These are phyloP conservation scores for Claviceps pusilla DNA, from an alignment of 2,329 filamentous ascomycete species.

Conservation along the genomic window DNA sequence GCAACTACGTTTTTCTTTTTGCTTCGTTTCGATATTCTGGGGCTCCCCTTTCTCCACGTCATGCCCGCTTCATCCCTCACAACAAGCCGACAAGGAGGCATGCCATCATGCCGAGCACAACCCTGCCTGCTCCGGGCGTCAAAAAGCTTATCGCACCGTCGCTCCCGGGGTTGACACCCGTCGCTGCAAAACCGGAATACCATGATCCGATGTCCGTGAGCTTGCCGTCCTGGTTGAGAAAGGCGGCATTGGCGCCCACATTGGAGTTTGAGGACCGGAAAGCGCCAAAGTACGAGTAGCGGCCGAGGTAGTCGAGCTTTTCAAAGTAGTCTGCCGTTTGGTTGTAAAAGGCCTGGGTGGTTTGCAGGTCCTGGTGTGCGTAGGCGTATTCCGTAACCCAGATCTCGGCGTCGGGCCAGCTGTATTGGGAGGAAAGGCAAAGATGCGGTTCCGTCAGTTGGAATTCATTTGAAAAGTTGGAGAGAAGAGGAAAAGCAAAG, in stretches of 20 bases:
- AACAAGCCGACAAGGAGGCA: slow-evolving; percentile 2
- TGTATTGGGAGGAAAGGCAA: slow-evolving; percentile 16
- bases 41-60: background rate
- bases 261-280: slow-evolving; percentile 58
- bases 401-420: slow-evolving; percentile 46
- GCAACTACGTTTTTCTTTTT: too few relatives aligned
- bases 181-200: slow-evolving; percentile 50
- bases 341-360: slow-evolving; percentile 55
- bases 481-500: too few relatives aligned
- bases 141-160: slow-evolving; percentile 2
- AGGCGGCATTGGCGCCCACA: slow-evolving; percentile 56
- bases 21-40: too few relatives aligned
- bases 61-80: background rate
- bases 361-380: slow-evolving; percentile 36
- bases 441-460: too few relatives aligned
- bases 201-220: slow-evolving; percentile 63
- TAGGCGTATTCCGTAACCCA: slow-evolving; percentile 71
- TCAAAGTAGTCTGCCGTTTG: slow-evolving; percentile 52
- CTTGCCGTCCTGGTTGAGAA: slow-evolving; percentile 52
- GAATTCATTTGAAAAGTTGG: too few relatives aligned
- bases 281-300: slow-evolving; percentile 63
- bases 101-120: slow-evolving; percentile 1
- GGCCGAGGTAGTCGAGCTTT: slow-evolving; percentile 35
- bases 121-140: background rate
- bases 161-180: slow-evolving; percentile 26